Base-by-base conservation (phyloP, 257 asterid genomes). In the Solanum corneliomulleri region DNA sequence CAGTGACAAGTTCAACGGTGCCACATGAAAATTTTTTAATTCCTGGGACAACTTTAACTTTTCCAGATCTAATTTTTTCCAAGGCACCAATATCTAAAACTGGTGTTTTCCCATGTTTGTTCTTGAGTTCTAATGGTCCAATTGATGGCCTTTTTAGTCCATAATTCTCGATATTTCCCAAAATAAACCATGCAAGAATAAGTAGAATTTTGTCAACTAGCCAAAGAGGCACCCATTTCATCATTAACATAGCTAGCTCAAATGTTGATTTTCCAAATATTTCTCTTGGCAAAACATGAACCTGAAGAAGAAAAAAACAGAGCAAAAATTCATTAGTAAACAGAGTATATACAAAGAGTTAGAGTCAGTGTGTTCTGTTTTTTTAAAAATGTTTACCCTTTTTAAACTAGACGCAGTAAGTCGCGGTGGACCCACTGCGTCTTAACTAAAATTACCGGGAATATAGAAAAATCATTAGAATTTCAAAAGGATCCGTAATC, bases 221-320 rank as follows among this genome's bases (percentile, higher is more conserved):
- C 96, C 96, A 95, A 3, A 96, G 88, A 5, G 99, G 99, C 10
- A 96, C 76, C 99, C 99, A 96, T 64, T 89, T 93, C 41, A 94
- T 84, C 98, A 96, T 35, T 1, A 93, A 68, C 93, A 93, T 91
- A 0, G 99, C 96, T 27, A 93, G 44, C 86, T 95, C 96, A 60
- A 93, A 96, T 14, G 98, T 93, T 23, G 99, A 94, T 87, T 89
- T 95, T 3, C 99, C 98, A 39, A 89, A 90, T 4, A 94, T 85
- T 87, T 96, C 98, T 87, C 99, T 91, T 0, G 99, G 99, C 86
- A 96, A 86, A 5, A 96, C 92, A 91, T 96, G 99, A 72, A 96
- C 95, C 98, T 96, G 94, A 39, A 88, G 31, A 85, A 12, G 44
- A 31, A 80, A 69, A 69, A 86, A 60, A 7, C 70, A 90, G 39